Percentiles rank a stretch among this genome's conserved stretches.
Evolutionary conservation across 331 rosid genomes (phyloP).

Genomic region (Pyracantha coccinea): DNA sequence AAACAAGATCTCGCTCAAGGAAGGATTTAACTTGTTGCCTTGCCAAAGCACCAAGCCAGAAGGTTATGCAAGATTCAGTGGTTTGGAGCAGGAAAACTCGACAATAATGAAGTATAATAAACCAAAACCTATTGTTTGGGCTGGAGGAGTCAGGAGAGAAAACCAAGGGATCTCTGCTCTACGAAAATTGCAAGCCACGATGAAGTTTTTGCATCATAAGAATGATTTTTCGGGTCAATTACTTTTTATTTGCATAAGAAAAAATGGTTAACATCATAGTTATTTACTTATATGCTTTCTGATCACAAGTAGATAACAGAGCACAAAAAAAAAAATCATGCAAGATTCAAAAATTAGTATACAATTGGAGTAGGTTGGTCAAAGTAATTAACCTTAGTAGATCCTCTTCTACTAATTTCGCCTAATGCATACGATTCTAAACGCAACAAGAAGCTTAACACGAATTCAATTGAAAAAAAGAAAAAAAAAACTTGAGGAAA

Average conservation of each 20-base stretch:
- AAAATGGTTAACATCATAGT: background rate
- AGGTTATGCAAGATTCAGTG: background rate
- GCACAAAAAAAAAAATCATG: background rate
- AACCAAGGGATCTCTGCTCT: slow-evolving; percentile 16
- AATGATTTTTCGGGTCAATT: background rate
- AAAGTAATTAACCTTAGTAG: background rate
- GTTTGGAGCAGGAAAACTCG: background rate
- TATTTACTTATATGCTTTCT: background rate
- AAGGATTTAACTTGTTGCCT: background rate
- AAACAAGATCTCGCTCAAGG: background rate
- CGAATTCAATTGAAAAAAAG: background rate
- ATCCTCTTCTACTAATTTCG: background rate
- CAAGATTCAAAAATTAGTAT: background rate
- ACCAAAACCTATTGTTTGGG: slow-evolving; percentile 25
- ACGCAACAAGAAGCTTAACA: background rate
- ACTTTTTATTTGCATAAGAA: background rate
- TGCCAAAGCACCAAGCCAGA: background rate
- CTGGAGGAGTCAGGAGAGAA: slow-evolving; percentile 10
- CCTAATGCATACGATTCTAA: background rate
- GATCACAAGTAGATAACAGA: background rate
- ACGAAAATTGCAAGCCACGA: background rate
- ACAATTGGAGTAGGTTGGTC: background rate
- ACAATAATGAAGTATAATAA: slow-evolving; percentile 2
- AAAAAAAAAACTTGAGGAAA: background rate
- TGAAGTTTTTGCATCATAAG: background rate